Conservation (phyloP, 2,329 filamentous ascomycete genomes). For the Claviceps lovelessii region DNA sequence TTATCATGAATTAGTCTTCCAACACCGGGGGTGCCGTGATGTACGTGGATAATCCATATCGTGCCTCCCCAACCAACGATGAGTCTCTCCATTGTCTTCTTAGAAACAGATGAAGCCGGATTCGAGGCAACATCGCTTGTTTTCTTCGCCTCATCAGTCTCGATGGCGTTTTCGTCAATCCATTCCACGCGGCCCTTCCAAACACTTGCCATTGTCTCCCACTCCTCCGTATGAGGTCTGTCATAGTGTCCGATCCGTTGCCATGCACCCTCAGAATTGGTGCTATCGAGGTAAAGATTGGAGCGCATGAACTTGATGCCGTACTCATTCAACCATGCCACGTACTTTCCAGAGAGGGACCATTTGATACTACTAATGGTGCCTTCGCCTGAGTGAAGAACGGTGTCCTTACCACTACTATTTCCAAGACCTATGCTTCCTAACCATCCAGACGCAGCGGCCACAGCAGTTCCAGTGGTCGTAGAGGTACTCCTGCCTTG, state of each 20-base stretch:
- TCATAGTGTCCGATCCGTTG: slow-evolving; percentile 88
- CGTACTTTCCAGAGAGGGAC: slow-evolving; percentile 83
- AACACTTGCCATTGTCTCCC: slow-evolving; percentile 92
- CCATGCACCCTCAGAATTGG: slow-evolving; percentile 75
- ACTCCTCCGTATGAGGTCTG: slow-evolving; percentile 69
- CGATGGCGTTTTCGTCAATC: slow-evolving; percentile 75
- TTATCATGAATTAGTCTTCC: slow-evolving; percentile 56
- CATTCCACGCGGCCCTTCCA: slow-evolving; percentile 90
- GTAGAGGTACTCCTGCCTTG: slow-evolving; percentile 75
- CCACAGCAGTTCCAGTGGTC: slow-evolving; percentile 68
- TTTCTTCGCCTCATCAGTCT: slow-evolving; percentile 45
- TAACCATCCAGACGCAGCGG: slow-evolving; percentile 79
- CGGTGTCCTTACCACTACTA: slow-evolving; percentile 68
- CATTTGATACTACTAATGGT: slow-evolving; percentile 85
- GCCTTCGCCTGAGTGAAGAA: slow-evolving; percentile 85
- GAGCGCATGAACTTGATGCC: slow-evolving; percentile 97
- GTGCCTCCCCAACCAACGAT: slow-evolving; percentile 92
- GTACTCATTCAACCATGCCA: slow-evolving; percentile 91
- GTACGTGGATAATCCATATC: slow-evolving; percentile 89
- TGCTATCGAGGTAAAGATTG: slow-evolving; percentile 62
- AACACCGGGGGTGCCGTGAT: slow-evolving; percentile 53
- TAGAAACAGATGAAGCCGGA: not conserved
- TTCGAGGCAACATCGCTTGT: not conserved
- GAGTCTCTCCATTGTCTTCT: slow-evolving; percentile 51
- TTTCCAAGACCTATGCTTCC: slow-evolving; percentile 70